Conservation (phyloP, 257 asterid genomes). For the Mitragyna speciosa region DNA sequence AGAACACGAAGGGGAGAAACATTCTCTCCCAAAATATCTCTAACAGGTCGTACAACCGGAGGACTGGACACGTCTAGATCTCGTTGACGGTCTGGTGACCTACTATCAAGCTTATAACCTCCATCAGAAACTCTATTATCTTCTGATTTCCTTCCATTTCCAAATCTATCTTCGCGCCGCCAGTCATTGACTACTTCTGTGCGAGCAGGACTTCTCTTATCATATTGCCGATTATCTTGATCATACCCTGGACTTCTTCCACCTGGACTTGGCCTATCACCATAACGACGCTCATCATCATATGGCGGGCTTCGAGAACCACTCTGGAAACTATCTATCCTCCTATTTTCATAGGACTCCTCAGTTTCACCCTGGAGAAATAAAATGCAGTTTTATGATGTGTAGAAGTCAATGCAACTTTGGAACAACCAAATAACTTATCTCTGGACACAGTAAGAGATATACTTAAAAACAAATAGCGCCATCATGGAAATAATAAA, state of each 20-base stretch:
- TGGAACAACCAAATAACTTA: background rate
- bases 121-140: constrained; percentile 87
- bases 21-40: constrained; percentile 92
- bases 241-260: constrained; percentile 92
- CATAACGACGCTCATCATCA: constrained; percentile 74
- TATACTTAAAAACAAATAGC: background rate
- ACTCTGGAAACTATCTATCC: constrained; percentile 62
- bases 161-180: constrained; percentile 96
- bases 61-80: constrained; percentile 72
- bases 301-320: constrained; percentile 90
- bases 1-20: constrained; percentile 87
- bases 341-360: constrained; percentile 55
- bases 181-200: constrained; percentile 87
- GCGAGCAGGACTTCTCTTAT: constrained; percentile 69
- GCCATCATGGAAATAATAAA: constrained; percentile 19
- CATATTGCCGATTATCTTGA: constrained; percentile 54
- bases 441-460: background rate
- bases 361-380: constrained; percentile 74
- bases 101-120: constrained; percentile 65
- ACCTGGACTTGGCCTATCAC: constrained; percentile 72
- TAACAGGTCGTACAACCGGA: constrained; percentile 88
- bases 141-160: too few species aligned
- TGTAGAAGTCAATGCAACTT: background rate
- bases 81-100: constrained; percentile 86
- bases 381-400: constrained; percentile 17